Conservation (phyloP, 2,329 filamentous ascomycete genomes). For the Diplodia sapinea region DNA sequence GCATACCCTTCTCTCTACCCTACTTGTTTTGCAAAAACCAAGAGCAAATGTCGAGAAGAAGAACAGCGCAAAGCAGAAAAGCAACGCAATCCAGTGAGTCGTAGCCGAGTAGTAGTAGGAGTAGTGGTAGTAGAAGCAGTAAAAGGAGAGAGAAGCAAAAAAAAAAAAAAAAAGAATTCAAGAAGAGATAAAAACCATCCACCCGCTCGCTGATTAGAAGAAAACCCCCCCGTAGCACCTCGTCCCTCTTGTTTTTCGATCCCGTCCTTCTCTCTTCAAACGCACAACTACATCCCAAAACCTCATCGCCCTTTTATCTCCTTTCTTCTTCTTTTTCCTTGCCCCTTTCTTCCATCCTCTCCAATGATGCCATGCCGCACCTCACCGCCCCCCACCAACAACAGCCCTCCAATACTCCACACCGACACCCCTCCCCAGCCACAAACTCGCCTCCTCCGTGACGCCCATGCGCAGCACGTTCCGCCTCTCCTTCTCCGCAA, state of each 20-base stretch:
- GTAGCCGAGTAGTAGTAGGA: too few species aligned
- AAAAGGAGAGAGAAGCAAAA: neutral
- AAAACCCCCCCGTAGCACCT: too few species aligned
- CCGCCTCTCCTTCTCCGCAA: slow-evolving; percentile 1
- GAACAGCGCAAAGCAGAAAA: neutral
- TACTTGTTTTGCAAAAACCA: neutral
- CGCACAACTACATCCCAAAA: too few species aligned
- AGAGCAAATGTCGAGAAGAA: neutral
- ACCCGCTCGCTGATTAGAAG: neutral
- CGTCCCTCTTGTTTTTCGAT: too few species aligned
- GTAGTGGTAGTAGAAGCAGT: too few species aligned
- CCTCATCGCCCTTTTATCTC: neutral
- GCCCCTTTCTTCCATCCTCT: too few species aligned
- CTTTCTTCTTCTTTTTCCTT: neutral
- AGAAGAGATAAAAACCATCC: neutral
- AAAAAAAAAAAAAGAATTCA: neutral
- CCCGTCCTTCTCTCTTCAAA: too few species aligned
- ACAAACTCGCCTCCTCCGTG: slow-evolving; percentile 52
- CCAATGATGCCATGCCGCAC: too few species aligned
- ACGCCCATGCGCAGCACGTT: slow-evolving; percentile 19
- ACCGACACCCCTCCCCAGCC: slow-evolving; percentile 73
- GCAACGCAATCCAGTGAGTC: neutral
- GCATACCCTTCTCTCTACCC: neutral
- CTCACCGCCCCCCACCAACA: slow-evolving; percentile 52
- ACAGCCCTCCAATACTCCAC: slow-evolving; percentile 71